A percentile compares a stretch with the other conserved stretches of the same genome.
phyloP scores from a whole-genome alignment of 2,329 filamentous ascomycete genomes.

The Venturia nashicola region DNA sequence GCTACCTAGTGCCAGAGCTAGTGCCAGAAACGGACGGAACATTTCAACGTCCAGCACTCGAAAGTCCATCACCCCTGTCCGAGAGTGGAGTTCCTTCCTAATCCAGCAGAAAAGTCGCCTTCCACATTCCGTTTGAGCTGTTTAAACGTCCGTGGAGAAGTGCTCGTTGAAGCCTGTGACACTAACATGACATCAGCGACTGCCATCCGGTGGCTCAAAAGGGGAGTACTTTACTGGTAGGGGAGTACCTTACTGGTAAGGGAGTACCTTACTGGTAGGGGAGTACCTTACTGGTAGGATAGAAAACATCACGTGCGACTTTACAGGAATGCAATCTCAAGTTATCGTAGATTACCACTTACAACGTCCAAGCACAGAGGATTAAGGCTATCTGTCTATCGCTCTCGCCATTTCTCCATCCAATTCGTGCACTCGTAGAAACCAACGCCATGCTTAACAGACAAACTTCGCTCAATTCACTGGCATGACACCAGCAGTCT shows the following conservation, averaged over 20 bases:
- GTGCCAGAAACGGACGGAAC: not conserved
- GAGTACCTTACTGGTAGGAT: too few species aligned
- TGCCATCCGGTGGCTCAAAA: too few species aligned
- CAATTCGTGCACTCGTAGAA: not conserved
- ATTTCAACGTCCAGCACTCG: too few species aligned
- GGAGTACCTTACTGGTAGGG: too few species aligned
- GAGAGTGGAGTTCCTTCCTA: too few species aligned
- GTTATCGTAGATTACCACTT: not conserved
- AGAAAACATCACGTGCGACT: too few species aligned
- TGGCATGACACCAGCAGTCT: not conserved
- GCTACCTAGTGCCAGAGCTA: too few species aligned
- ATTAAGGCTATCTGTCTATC: conserved; percentile 1
- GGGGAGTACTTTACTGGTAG: too few species aligned
- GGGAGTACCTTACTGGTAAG: too few species aligned
- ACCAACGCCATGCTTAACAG: not conserved
- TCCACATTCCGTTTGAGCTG: not conserved
- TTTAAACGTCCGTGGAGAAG: not conserved
- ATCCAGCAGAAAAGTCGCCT: too few species aligned
- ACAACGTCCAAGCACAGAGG: not conserved
- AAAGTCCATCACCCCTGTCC: too few species aligned
- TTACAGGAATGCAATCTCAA: too few species aligned
- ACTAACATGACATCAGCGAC: not conserved
- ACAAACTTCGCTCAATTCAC: not conserved
- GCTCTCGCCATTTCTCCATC: not conserved
- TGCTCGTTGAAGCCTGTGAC: not conserved